Base-by-base conservation (phyloP, 352 stramenopile species). In the Pythium oligandrum region DNA sequence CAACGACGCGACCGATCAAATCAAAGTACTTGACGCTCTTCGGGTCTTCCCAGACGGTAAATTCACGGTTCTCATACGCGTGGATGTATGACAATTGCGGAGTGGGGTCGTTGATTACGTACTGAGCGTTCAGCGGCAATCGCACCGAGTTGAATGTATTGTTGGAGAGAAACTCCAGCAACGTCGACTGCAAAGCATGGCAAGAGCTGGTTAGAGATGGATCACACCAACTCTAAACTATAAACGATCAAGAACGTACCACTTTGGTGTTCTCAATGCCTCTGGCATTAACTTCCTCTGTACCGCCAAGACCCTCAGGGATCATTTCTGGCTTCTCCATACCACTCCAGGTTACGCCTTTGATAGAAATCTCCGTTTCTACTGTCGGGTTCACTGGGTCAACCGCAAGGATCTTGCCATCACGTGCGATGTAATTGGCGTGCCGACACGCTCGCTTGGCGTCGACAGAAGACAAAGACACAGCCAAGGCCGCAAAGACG, bases 271-370 rank as follows among this genome's bases (percentile, higher is more conserved):
- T 75, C 33, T 71, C 55, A 1, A 66, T 72, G 17, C 71, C 73
- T 8, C 72, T 53, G 7, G 47, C 46, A 49, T 77, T 83, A n/a
- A 46, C 42, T n/a, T 11, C 48, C 3, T 59, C 42, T 0, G 64
- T 71, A 4, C 71, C 78, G 61, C 63, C 86, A 37, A 88, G 59
- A 2, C 78, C 77, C 33, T 83, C 68, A 3, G 73, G 75, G 55
- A 88, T 86, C 66, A 81, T 83, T 49, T 87, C 68, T 17, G 76
- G 70, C 59, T 82, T 80, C 64, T 89, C 78, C 71, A 87, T 86
- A 38, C 78, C 78, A 48, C 70, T 59, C 78, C 78, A 89, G 2
- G 69, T 33, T 3, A 89, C 75, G 40, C 78, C 78, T 38, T 80
- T 78, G 60, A 89, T 83, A n/a, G 55, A 64, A 53, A 89, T 72